These are phyloP conservation scores for Ustilago nuda DNA, from an alignment of 1,284 basidiomycete genomes.

Conservation along the genomic window DNA sequence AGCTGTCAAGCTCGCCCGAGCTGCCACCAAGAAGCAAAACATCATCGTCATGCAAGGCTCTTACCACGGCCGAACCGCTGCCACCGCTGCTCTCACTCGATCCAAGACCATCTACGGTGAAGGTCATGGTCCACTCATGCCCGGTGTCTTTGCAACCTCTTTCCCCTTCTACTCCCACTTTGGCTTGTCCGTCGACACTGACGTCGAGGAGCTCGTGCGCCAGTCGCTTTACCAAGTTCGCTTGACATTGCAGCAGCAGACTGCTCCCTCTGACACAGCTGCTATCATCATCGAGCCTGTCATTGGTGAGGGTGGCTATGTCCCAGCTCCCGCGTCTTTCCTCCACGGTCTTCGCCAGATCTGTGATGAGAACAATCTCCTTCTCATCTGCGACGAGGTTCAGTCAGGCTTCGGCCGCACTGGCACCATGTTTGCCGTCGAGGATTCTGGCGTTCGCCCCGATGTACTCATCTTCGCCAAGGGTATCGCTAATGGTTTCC, in stretches of 20 bases:
- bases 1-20: constrained; percentile 78
- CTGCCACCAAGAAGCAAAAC: constrained; percentile 82
- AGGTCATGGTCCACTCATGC: constrained; percentile 84
- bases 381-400: constrained; percentile 97
- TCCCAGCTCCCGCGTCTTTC: constrained; percentile 85
- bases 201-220: constrained; percentile 77
- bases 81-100: constrained; percentile 86
- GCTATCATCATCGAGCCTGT: constrained; percentile 93
- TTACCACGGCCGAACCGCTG: constrained; percentile 71
- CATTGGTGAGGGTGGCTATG: constrained; percentile 91
- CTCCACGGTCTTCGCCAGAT: constrained; percentile 82
- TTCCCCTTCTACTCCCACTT: constrained; percentile 96
- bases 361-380: constrained; percentile 87
- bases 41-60: constrained; percentile 84
- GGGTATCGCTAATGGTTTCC: constrained; percentile 94
- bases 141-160: constrained; percentile 82
- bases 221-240: constrained; percentile 84
- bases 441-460: constrained; percentile 81
- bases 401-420: constrained; percentile 76
- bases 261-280: constrained; percentile 85
- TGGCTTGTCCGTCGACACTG: constrained; percentile 76
- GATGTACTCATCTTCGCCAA: constrained; percentile 92
- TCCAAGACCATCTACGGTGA: constrained; percentile 91
- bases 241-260: constrained; percentile 85
- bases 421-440: constrained; percentile 75